Evolutionary conservation across 2,329 filamentous ascomycete genomes (phyloP).

Genomic region (Fusarium pseudocircinatum): DNA sequence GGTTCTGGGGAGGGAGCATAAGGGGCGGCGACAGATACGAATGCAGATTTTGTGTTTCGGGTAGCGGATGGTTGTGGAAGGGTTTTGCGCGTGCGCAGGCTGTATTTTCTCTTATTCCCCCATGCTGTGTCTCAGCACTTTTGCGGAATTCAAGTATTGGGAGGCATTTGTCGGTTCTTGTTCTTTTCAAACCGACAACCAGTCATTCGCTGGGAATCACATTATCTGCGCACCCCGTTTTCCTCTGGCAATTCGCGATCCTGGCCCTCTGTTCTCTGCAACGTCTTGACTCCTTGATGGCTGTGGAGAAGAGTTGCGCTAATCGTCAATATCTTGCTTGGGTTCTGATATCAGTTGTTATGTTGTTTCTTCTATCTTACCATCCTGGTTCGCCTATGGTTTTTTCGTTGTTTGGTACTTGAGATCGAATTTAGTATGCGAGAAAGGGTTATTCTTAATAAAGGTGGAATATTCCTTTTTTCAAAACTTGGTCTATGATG

Average conservation of each 20-base stretch:
- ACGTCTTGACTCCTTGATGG: background rate
- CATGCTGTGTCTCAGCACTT: background rate
- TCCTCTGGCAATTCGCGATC: slow-evolving; percentile 5
- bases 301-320: background rate
- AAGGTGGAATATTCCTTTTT: slow-evolving; percentile 43
- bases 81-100: slow-evolving; percentile 31
- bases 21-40: slow-evolving; percentile 19
- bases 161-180: slow-evolving; percentile 18
- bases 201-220: slow-evolving; percentile 4
- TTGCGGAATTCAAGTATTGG: slow-evolving; percentile 8
- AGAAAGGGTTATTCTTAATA: slow-evolving; percentile 45
- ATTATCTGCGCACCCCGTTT: background rate
- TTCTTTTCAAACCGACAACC: slow-evolving; percentile 4
- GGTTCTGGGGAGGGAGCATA: slow-evolving; percentile 24
- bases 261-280: background rate
- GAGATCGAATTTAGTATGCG: slow-evolving; percentile 31
- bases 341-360: slow-evolving; percentile 31
- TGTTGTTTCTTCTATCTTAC: slow-evolving; percentile 29
- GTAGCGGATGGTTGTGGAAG: slow-evolving; percentile 18
- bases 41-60: slow-evolving; percentile 28
- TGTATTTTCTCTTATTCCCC: slow-evolving; percentile 36
- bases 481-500: background rate
- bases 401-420: slow-evolving; percentile 20
- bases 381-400: slow-evolving; percentile 31
- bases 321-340: slow-evolving; percentile 23